These are phyloP conservation scores for Theobroma cacao DNA, from an alignment of 345 rosid genomes.

Conservation along the genomic window DNA sequence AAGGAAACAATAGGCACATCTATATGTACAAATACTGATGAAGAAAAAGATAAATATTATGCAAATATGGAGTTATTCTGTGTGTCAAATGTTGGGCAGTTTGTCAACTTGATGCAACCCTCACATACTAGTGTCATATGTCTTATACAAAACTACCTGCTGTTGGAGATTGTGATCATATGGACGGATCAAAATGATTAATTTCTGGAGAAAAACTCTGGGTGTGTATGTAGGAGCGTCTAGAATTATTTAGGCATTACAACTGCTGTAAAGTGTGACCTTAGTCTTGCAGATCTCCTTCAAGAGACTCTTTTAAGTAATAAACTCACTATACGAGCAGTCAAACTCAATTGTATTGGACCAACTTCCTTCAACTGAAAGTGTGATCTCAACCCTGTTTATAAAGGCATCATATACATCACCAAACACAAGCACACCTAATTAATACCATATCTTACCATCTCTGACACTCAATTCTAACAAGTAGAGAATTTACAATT, in stretches of 20 bases:
- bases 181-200: neutral
- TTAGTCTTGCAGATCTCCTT: neutral
- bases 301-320: neutral
- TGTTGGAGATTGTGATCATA: neutral
- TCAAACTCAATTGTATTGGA: neutral
- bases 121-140: neutral
- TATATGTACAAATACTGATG: neutral
- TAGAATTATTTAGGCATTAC: neutral
- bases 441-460: neutral
- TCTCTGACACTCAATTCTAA: neutral
- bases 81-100: neutral
- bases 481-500: neutral
- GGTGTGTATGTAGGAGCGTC: neutral
- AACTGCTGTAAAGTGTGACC: neutral
- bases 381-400: neutral
- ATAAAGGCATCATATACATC: neutral
- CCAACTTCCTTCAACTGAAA: neutral
- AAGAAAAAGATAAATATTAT: neutral
- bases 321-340: neutral
- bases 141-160: neutral
- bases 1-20: neutral
- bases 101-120: neutral
- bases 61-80: neutral
- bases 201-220: neutral
- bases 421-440: neutral